Percentiles rank a stretch among this genome's conserved stretches.
These are phyloP conservation scores for Kazachstania taianensis DNA, from an alignment of 805 yeast genomes.

Conservation along the genomic window DNA sequence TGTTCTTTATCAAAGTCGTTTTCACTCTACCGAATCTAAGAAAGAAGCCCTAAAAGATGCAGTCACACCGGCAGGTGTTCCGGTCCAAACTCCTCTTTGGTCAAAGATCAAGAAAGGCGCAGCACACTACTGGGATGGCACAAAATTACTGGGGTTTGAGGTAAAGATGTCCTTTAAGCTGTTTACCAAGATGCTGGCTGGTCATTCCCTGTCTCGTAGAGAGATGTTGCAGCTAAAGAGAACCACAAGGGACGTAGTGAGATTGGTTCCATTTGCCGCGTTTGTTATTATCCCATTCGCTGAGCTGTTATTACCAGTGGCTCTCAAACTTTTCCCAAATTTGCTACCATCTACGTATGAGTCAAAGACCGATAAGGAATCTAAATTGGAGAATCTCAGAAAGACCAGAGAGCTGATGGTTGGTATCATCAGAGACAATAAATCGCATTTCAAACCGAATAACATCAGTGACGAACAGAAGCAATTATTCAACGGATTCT, in stretches of 20 bases:
- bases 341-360: slow-evolving; percentile 88
- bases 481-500: slow-evolving; percentile 68
- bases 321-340: slow-evolving; percentile 87
- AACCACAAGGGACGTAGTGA: slow-evolving; percentile 73
- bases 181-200: slow-evolving; percentile 71
- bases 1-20: too few species aligned
- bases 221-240: slow-evolving; percentile 81
- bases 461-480: slow-evolving; percentile 62
- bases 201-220: slow-evolving; percentile 84
- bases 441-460: slow-evolving; percentile 59
- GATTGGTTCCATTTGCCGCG: slow-evolving; percentile 88
- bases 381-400: slow-evolving; percentile 45
- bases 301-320: slow-evolving; percentile 80
- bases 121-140: slow-evolving; percentile 91
- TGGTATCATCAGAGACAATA: slow-evolving; percentile 53
- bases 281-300: slow-evolving; percentile 90
- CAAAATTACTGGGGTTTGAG: slow-evolving; percentile 86
- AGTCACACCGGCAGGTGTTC: neutral
- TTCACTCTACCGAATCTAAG: neutral
- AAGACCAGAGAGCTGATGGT: slow-evolving; percentile 57
- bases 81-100: slow-evolving; percentile 52
- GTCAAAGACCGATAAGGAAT: slow-evolving; percentile 48
- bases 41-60: too few species aligned
- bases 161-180: slow-evolving; percentile 74
- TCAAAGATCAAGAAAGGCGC: slow-evolving; percentile 80